Evolutionary conservation across 352 stramenopile genomes (phyloP), one percentile per base, ranked within the genome.

Genomic region (Pythium periplocum): DNA sequence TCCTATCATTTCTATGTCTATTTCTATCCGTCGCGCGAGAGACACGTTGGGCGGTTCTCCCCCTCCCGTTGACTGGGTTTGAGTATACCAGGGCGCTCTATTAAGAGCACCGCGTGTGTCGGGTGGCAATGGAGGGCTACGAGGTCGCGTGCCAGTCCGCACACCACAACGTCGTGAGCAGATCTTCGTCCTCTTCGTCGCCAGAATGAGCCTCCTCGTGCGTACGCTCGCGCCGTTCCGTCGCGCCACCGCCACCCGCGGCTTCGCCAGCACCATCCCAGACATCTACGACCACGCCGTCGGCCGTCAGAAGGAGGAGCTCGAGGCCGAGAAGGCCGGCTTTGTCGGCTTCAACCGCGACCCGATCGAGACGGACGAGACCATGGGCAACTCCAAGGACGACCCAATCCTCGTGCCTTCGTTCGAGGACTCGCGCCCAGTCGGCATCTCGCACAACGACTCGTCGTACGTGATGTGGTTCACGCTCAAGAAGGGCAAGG

Each of bases 401-500:
- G 78, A 94, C 70, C 84, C 84, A 56, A 94, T 94, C 66, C 68
- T 93, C 49, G 76, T 94, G 58, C 84, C 84, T 45, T 88, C 74
- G 49, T 94, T 93, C 66, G 68, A 90, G 62, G 50, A 77, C 56
- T 56, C 64, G 66, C 84, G 84, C 62, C 62, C 80, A 0, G 78
- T 94, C 41, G 84, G 84, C 55, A 76, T 94, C 57, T 90, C 84
- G 57, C 84, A 94, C 74, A 94, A 94, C 66, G 84, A 94, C 70
- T 85, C 84, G 53, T 90, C 79, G 55, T 94, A 94, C 69, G 62
- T 94, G 40, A 89, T 86, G 70, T 94, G 78, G 76, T 94, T 94
- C 68, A 94, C 80, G 62, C 69, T 94, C 58, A 69, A 73, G 47
- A 87, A 94, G 78, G 84, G 82, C 69, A 87, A 93, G 75, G 76